Evolutionary conservation across 2,329 filamentous ascomycete species (phyloP).

Genomic region (Ramularia endophylla): DNA sequence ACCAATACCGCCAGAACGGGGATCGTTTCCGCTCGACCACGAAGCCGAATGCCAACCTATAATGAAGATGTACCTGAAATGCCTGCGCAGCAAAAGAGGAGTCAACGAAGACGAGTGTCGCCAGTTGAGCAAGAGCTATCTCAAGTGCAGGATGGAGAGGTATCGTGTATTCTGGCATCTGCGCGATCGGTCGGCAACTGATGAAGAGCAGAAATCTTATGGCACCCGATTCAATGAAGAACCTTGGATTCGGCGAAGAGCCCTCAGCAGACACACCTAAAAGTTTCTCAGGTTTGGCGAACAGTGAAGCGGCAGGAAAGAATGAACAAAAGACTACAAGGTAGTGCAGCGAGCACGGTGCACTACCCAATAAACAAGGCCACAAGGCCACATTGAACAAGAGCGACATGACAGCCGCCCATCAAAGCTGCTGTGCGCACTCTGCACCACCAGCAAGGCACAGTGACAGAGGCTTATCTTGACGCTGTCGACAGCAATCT

Average conservation of each 20-base stretch:
- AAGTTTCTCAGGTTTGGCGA: background rate
- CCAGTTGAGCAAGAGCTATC: slow-evolving; percentile 77
- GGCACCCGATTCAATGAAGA: slow-evolving; percentile 92
- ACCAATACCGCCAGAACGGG: slow-evolving; percentile 77
- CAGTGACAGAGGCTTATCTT: no score
- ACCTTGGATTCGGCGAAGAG: slow-evolving; percentile 64
- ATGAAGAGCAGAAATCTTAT: slow-evolving; percentile 70
- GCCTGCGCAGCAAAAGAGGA: slow-evolving; percentile 77
- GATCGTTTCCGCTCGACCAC: slow-evolving; percentile 94
- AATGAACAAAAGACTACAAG: slow-evolving; percentile 1
- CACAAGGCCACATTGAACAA: background rate
- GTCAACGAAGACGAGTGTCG: slow-evolving; percentile 84
- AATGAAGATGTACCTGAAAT: slow-evolving; percentile 79
- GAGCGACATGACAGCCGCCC: background rate
- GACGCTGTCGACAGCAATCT: no score
- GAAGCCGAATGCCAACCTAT: slow-evolving; percentile 92
- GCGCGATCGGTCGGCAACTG: background rate
- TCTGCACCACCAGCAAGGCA: no score
- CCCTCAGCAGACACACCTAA: slow-evolving; percentile 8
- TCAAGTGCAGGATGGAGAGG: slow-evolving; percentile 92
- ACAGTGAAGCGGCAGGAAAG: slow-evolving; percentile 1
- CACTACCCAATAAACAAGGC: background rate
- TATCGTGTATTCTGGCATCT: slow-evolving; percentile 39
- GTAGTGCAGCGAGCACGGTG: no score
- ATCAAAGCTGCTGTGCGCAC: background rate